Base-by-base conservation (phyloP, 164 flowering plant genomes). In the Vitis rotundifolia region DNA sequence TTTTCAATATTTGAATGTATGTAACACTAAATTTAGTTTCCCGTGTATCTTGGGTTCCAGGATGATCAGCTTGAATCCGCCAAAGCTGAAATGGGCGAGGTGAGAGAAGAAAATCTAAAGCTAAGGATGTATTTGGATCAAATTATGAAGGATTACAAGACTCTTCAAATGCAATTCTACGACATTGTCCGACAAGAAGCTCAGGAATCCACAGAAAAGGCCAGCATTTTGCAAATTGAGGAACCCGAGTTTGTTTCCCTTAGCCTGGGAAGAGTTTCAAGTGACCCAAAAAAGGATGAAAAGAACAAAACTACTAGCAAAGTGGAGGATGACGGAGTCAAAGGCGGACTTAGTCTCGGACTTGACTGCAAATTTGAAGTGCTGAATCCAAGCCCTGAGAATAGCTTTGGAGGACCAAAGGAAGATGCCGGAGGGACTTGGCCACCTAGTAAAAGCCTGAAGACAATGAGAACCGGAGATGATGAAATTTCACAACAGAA, bases 81-180 rank as follows among this genome's bases (percentile, higher is more conserved):
- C 3, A 87, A 74, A 78, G 83, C 84, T 0, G 84, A 86, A 73
- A 83, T 89, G 85, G 87, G 82, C 44, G 81, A 89, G 62, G 88
- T 83, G 12, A 83, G 79, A 66, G 85, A 89, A 76, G 93, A 89
- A 63, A 89, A 89, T 66, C 74, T 78, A 71, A 83, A 84, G 28
- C 82, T 89, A 13, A 87, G 72, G 72, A 66, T 61, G 76, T 55
- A 73, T 69, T 77, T 89, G 16, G 78, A 79, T 19, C 71, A 60
- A 26, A 71, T 84, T 9, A 76, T 66, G 75, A 82, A 81, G 73
- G 87, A 87, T 4, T 87, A 87, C 59, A 57, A 78, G 52, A 56
- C 76, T 67, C 83, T 89, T 10, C 84, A 83, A 69, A 80, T 62
- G 79, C 79, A 79, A 68, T 83, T 77, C 81, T n/a, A 73, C 3